Conservation (phyloP, 306 rosid species). For the Pyrus bretschneideri region DNA sequence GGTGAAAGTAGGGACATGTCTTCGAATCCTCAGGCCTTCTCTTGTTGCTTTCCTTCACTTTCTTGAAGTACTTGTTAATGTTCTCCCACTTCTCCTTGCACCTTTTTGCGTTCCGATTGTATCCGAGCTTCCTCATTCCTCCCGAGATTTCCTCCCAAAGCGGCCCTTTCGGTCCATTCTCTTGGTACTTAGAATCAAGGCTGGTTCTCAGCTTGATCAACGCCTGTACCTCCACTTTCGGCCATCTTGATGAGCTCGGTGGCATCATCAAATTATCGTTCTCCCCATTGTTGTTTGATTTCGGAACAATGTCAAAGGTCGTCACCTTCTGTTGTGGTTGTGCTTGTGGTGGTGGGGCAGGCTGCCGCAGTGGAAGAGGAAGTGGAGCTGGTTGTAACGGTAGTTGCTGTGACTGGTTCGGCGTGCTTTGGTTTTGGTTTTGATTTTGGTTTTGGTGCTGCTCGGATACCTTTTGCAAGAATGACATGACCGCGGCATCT, state of each 20-base stretch:
- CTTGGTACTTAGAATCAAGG: conserved; percentile 66
- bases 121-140: conserved; percentile 60
- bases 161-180: conserved; percentile 80
- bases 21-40: conserved; percentile 80
- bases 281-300: conserved; percentile 26
- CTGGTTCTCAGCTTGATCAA: conserved; percentile 54
- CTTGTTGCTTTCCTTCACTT: conserved; percentile 86
- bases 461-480: conserved; percentile 68
- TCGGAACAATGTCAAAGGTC: conserved; percentile 21
- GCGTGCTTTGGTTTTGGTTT: conserved; percentile 16
- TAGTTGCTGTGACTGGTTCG: neutral
- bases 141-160: conserved; percentile 87
- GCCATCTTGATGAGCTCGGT: conserved; percentile 74
- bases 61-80: conserved; percentile 96
- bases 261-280: conserved; percentile 1
- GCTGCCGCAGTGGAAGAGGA: neutral
- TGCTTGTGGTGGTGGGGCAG: neutral
- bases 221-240: conserved; percentile 66
- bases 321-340: neutral
- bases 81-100: conserved; percentile 99
- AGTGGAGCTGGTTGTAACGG: neutral
- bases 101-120: conserved; percentile 66
- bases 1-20: conserved; percentile 83
- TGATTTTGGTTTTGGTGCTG: conserved; percentile 18
- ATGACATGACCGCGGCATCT: conserved; percentile 68